Conservation (phyloP, 2,329 filamentous ascomycete species). For the Colletotrichum camelliae region DNA sequence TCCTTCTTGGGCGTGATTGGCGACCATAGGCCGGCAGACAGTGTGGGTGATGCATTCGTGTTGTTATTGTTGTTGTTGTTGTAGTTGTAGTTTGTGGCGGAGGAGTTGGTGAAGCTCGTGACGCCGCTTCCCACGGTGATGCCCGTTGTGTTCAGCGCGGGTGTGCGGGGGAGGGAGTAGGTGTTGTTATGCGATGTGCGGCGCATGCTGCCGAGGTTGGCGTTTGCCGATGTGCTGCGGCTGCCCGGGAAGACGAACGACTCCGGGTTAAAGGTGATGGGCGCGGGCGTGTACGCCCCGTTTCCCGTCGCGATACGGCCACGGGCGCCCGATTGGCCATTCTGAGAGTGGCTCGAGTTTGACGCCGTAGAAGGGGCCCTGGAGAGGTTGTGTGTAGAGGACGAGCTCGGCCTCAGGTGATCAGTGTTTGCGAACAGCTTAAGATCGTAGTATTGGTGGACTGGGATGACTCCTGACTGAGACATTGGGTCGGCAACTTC, state of each 20-base stretch:
- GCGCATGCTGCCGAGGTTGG: constrained; percentile 40
- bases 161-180: constrained; percentile 24
- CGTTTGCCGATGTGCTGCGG: constrained; percentile 52
- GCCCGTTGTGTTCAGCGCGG: constrained; percentile 36
- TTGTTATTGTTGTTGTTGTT: background rate
- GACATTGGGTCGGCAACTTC: constrained; percentile 21
- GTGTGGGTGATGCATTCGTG: constrained; percentile 37
- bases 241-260: constrained; percentile 45
- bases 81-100: background rate
- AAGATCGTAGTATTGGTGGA: constrained; percentile 74
- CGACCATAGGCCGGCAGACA: constrained; percentile 55
- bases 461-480: constrained; percentile 40
- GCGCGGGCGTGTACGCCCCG: constrained; percentile 12
- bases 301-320: constrained; percentile 36
- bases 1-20: constrained; percentile 39
- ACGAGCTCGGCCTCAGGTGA: constrained; percentile 62
- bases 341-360: constrained; percentile 30
- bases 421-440: constrained; percentile 77
- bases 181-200: constrained; percentile 28
- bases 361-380: constrained; percentile 36
- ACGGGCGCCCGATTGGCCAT: constrained; percentile 36
- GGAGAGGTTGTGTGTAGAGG: constrained; percentile 34
- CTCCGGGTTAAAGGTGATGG: constrained; percentile 37
- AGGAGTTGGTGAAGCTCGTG: constrained; percentile 32
- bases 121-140: constrained; percentile 46